These are phyloP conservation scores for Termitomyces sp. DNA, from an alignment of 1,284 basidiomycete species.

Conservation along the genomic window DNA sequence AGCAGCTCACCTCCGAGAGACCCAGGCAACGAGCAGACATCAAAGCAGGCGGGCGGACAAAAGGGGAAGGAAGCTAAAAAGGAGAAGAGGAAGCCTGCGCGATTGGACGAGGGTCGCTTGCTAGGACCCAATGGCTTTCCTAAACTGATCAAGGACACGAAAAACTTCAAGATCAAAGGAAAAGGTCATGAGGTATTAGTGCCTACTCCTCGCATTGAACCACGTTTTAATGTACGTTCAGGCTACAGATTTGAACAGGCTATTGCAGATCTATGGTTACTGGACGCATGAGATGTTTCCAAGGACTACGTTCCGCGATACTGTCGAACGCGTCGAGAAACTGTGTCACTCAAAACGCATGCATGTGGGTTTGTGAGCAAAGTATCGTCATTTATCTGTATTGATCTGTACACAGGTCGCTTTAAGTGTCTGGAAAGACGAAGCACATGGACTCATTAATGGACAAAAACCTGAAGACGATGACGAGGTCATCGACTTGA, in stretches of 20 bases:
- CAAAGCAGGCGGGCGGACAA: constrained; percentile 14
- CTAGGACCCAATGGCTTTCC: constrained; percentile 74
- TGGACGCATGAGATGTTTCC: constrained; percentile 92
- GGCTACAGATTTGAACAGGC: constrained; percentile 70
- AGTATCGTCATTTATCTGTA: not conserved
- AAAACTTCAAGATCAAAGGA: constrained; percentile 73
- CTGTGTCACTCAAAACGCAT: constrained; percentile 80
- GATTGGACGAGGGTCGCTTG: constrained; percentile 70
- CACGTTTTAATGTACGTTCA: constrained; percentile 26
- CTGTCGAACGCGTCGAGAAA: constrained; percentile 77
- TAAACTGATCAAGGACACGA: constrained; percentile 65
- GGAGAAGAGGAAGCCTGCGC: constrained; percentile 48
- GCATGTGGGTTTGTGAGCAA: constrained; percentile 48
- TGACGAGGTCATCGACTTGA: constrained; percentile 26
- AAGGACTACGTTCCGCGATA: constrained; percentile 80
- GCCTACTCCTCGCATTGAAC: not conserved
- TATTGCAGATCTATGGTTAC: constrained; percentile 82
- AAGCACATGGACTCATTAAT: constrained; percentile 49
- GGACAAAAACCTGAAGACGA: constrained; percentile 28
- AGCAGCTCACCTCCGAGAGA: constrained; percentile 45
- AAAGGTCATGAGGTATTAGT: constrained; percentile 82
- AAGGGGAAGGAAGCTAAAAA: constrained; percentile 30
- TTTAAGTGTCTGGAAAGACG: constrained; percentile 71
- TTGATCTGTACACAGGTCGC: constrained; percentile 43
- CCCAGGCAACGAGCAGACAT: constrained; percentile 19